Percentiles rank a stretch among this genome's conserved stretches.
Evolutionary conservation across 2,329 filamentous ascomycete species (phyloP).

Genomic region (Exserohilum rostratum): DNA sequence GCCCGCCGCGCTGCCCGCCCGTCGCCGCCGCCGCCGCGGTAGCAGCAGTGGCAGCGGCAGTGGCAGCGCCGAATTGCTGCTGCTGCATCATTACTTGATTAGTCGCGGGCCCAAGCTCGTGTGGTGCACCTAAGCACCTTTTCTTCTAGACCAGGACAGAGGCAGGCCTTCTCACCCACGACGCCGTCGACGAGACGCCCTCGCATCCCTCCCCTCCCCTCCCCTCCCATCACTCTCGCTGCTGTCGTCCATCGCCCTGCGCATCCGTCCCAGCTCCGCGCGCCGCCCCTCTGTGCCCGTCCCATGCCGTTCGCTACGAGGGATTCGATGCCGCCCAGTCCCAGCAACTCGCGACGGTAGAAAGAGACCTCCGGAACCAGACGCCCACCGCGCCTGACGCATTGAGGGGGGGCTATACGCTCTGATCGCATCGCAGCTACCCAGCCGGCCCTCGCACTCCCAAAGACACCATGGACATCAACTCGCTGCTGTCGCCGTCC

Average conservation of each 20-base stretch:
- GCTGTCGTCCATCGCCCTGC: conserved; percentile 12
- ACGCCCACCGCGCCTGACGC: conserved; percentile 8
- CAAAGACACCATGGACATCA: conserved; percentile 54
- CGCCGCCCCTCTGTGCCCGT: conserved; percentile 20
- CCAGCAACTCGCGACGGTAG: conserved; percentile 22
- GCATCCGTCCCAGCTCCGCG: conserved; percentile 11
- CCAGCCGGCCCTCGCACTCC: neutral
- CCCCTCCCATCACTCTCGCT: conserved; percentile 21
- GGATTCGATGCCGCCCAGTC: conserved; percentile 20
- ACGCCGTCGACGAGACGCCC: conserved; percentile 16
- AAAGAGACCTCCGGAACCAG: conserved; percentile 2
- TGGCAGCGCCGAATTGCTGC: conserved; percentile 15
- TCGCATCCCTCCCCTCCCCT: neutral
- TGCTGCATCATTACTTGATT: conserved; percentile 31
- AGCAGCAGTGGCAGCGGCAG: neutral
- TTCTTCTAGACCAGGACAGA: conserved; percentile 25
- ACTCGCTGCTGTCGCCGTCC: conserved; percentile 56
- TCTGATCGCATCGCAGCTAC: conserved; percentile 1
- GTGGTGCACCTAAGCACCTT: conserved; percentile 27
- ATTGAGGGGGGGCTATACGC: neutral
- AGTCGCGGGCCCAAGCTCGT: conserved; percentile 32
- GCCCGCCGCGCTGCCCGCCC: neutral
- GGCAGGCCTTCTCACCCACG: conserved; percentile 16
- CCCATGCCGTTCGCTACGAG: conserved; percentile 31
- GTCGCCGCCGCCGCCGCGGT: neutral